Percentiles rank a stretch among this genome's conserved stretches.
Evolutionary conservation across 23 red algal species (phyloP).

Genomic region (Rhodosorus marinus): DNA sequence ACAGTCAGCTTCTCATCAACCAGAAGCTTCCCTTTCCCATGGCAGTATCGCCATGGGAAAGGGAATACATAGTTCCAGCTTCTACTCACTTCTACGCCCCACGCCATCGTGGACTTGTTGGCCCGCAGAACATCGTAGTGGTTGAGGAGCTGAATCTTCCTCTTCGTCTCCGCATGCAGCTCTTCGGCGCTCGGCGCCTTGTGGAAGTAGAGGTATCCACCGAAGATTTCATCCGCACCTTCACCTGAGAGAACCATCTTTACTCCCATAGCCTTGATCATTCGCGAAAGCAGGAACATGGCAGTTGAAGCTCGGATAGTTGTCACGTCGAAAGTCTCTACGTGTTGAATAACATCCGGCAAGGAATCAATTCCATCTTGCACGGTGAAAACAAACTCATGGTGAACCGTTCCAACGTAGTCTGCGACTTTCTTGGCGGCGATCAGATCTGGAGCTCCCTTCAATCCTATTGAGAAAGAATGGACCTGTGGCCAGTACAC

Average conservation of each 20-base stretch:
- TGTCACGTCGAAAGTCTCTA: conserved; percentile 85
- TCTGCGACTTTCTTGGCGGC: conserved; percentile 87
- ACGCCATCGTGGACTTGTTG: conserved; percentile 77
- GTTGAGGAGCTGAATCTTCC: conserved; percentile 53
- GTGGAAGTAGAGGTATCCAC: conserved; percentile 90
- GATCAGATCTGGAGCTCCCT: conserved; percentile 60
- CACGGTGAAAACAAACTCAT: conserved; percentile 76
- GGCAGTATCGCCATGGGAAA: too few species aligned
- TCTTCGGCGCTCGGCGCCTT: conserved; percentile 25
- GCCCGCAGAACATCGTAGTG: conserved; percentile 84
- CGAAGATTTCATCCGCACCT: conserved; percentile 87
- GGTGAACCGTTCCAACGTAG: conserved; percentile 80
- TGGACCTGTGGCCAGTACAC: too few species aligned
- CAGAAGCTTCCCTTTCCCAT: too few species aligned
- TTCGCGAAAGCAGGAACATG: conserved; percentile 42
- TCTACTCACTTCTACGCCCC: conserved; percentile 81
- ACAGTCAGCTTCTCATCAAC: too few species aligned
- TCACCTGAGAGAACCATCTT: conserved; percentile 94
- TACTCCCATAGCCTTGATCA: conserved; percentile 50
- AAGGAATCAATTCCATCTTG: conserved; percentile 63
- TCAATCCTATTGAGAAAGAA: conserved; percentile 67
- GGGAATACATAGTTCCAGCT: too few species aligned
- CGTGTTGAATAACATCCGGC: conserved; percentile 57
- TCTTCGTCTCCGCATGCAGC: conserved; percentile 69
- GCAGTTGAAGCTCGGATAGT: conserved; percentile 87